Base-by-base conservation (phyloP, 164 flowering plant species). In the Berberis vulgaris region DNA sequence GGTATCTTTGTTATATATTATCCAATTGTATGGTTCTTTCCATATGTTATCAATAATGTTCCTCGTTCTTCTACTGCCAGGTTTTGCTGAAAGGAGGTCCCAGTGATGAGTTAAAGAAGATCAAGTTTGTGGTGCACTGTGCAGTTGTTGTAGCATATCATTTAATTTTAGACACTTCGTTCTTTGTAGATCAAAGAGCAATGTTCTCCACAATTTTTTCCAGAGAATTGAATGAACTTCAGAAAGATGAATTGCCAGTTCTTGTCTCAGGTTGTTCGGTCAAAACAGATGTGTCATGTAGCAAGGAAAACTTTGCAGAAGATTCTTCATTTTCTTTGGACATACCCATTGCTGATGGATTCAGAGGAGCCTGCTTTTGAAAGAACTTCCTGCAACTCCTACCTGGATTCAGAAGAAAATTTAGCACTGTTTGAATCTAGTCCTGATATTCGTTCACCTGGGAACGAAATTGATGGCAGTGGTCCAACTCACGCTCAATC, bases 71-170 rank as follows among this genome's bases (percentile, higher is more conserved):
- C 2, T 70, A 11, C 55, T 68, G 77, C 0, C 95, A 94, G 99
- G 80, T 94, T 80, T 80, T 94, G 75, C 79, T 94, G 77, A 91
- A 86, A 77, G 99, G 99, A 64, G 78, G 88, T 47, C 84, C 75
- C 67, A 83, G 84, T 71, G 88, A 87, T 54, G 96, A 87, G 60
- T 66, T 94, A 78, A 94, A 94, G 80, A 87, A 70, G 76, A 73
- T 89, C 40, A 94, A 94, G 74, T 61, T 72, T 76, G 89, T 87
- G 52, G 78, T 91, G 39, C 88, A 81, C 57, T 80, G 77, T 79
- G 82, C 96, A 9, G 87, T 91, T 71, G 71, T 80, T 66, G 71
- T 84, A 76, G 96, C 97, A 69, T 87, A 89, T 68, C 95, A 89
- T 80, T 75, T 89, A 57, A 83, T 87, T 62, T 77, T 87, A 7